phyloP scores from a whole-genome alignment of 306 rosid species.

The Oxytropis ochrocephala region DNA sequence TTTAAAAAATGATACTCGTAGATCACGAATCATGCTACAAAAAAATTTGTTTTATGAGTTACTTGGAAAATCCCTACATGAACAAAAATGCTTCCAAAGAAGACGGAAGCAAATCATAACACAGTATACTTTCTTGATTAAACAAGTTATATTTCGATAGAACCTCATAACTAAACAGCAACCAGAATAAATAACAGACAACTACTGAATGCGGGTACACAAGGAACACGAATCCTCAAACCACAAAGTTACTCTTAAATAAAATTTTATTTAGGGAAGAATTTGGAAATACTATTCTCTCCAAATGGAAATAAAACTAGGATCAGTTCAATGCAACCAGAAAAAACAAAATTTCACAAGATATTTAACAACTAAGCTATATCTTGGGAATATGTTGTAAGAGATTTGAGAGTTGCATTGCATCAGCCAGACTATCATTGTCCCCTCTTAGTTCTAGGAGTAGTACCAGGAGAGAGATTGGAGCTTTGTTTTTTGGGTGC shows the following conservation, averaged over 20 bases:
- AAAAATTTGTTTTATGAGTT: not conserved
- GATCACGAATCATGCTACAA: not conserved
- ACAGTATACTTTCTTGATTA: not conserved
- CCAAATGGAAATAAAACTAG: conserved; percentile 16
- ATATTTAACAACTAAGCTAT: conserved; percentile 13
- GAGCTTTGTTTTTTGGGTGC: conserved; percentile 48
- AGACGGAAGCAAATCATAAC: not conserved
- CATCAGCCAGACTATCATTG: conserved; percentile 19
- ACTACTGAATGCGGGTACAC: no score
- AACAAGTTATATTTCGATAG: not conserved
- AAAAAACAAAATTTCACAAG: conserved; percentile 22
- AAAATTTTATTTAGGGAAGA: conserved; percentile 3
- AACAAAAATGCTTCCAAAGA: not conserved
- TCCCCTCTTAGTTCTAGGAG: conserved; percentile 59
- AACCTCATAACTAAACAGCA: conserved; percentile 25
- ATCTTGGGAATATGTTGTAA: conserved; percentile 11
- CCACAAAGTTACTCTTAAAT: conserved; percentile 15
- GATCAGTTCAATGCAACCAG: conserved; percentile 21
- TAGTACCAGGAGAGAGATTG: conserved; percentile 49
- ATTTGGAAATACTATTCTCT: conserved; percentile 9
- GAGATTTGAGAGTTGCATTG: not conserved
- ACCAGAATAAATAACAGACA: not conserved
- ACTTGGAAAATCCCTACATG: not conserved
- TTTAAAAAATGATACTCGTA: not conserved
- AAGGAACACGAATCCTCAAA: conserved; percentile 6